A percentile compares a stretch with the other conserved stretches of the same genome.
Evolutionary conservation across 192 early-diverging fungal species (phyloP).

Genomic region (Linnemannia schmuckeri): DNA sequence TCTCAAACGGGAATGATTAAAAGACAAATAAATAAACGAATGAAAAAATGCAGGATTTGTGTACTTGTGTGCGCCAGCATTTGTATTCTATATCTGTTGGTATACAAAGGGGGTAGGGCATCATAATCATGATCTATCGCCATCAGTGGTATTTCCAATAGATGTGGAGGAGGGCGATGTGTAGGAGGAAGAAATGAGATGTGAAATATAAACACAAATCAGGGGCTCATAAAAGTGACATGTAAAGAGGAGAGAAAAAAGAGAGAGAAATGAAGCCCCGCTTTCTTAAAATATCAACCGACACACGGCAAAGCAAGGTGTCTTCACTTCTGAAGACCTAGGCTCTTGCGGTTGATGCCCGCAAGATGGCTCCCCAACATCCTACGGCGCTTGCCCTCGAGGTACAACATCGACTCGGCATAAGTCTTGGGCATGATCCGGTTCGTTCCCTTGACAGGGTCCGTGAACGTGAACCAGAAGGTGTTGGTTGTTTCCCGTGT

Average conservation of each 20-base stretch:
- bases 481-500: conserved; percentile 80
- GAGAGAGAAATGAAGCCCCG: neutral
- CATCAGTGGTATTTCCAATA: neutral
- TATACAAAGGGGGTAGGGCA: neutral
- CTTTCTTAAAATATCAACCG: neutral
- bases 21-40: no score
- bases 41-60: neutral
- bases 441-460: conserved; percentile 48
- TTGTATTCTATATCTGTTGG: neutral
- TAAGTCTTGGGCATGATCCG: conserved; percentile 85
- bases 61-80: neutral
- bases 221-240: neutral
- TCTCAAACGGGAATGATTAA: no score
- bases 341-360: conserved; percentile 32
- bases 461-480: conserved; percentile 86
- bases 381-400: conserved; percentile 77
- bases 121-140: neutral
- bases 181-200: neutral
- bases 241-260: neutral
- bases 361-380: conserved; percentile 28
- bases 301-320: neutral
- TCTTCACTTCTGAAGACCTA: conserved; percentile 7
- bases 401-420: conserved; percentile 81
- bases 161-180: neutral
- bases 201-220: neutral